Evolutionary conservation across 2,329 filamentous ascomycete genomes (phyloP).

Genomic region (Paracamarosporium sp.): DNA sequence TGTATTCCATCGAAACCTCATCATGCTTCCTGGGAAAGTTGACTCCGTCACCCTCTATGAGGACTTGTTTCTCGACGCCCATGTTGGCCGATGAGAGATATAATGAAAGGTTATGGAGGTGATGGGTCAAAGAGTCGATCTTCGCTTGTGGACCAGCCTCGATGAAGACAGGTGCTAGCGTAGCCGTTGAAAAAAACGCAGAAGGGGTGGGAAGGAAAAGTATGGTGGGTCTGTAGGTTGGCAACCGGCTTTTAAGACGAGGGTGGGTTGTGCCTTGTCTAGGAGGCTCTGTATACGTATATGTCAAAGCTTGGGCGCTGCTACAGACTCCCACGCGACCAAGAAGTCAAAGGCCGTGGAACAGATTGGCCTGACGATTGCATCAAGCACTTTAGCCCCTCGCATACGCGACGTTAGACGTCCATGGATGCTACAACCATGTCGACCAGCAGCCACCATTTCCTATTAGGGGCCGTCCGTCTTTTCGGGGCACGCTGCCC

Average conservation of each 20-base stretch:
- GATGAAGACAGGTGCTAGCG: not conserved
- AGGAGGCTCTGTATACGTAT: conserved; percentile 36
- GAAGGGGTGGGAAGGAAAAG: conserved; percentile 6
- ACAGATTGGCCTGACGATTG: conserved; percentile 35
- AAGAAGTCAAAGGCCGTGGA: conserved; percentile 28
- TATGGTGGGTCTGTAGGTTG: conserved; percentile 14
- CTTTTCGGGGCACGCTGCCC: conserved; percentile 36
- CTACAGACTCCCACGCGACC: conserved; percentile 22
- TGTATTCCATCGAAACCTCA: conserved; percentile 87
- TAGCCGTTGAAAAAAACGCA: not conserved
- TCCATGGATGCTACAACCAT: conserved; percentile 18
- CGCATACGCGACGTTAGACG: conserved; percentile 35
- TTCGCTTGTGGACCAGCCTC: too few relatives aligned
- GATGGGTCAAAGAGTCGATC: not conserved
- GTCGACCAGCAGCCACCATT: conserved; percentile 30
- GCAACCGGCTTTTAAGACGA: conserved; percentile 29
- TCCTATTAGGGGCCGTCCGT: conserved; percentile 26
- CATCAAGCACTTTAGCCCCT: conserved; percentile 36
- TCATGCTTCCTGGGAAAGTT: conserved; percentile 70
- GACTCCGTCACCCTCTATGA: conserved; percentile 67
- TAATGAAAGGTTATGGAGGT: not conserved
- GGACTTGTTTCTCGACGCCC: conserved; percentile 71
- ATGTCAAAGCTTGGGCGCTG: conserved; percentile 26
- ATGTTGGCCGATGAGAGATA: conserved; percentile 36
- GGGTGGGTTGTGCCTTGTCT: conserved; percentile 20